Evolutionary conservation across 2,329 filamentous ascomycete genomes (phyloP).

Genomic region (Penicillium sp.): DNA sequence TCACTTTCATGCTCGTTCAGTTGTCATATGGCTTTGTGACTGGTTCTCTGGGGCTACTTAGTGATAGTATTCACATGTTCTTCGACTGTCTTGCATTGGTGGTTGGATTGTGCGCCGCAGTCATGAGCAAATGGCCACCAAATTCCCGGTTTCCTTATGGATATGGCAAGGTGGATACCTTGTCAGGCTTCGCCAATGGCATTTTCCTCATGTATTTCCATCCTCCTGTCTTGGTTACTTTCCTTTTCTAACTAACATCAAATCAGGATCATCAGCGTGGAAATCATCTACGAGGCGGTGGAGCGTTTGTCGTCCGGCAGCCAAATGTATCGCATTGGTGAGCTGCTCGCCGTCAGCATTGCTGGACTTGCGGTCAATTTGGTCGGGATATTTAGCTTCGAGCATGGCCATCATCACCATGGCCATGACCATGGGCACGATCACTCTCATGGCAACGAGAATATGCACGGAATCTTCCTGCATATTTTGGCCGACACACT

Average conservation of each 20-base stretch:
- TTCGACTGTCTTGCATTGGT: conserved; percentile 92
- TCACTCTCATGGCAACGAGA: conserved; percentile 73
- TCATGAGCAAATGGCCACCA: conserved; percentile 94
- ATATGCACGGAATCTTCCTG: conserved; percentile 96
- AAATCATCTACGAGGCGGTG: conserved; percentile 91
- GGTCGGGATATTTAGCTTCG: conserved; percentile 82
- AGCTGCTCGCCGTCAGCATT: conserved; percentile 82
- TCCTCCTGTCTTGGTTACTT: not conserved
- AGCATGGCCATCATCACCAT: conserved; percentile 56
- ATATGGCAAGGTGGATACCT: conserved; percentile 91
- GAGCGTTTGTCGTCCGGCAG: conserved; percentile 79
- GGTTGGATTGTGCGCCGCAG: conserved; percentile 83
- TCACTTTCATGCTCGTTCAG: conserved; percentile 90
- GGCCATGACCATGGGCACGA: conserved; percentile 45
- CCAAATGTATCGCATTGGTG: conserved; percentile 74
- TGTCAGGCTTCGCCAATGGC: conserved; percentile 94
- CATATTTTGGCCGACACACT: conserved; percentile 93
- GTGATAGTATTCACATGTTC: conserved; percentile 98
- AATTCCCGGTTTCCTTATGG: conserved; percentile 87
- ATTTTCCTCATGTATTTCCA: conserved; percentile 74
- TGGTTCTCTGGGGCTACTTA: conserved; percentile 88
- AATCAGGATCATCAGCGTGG: conserved; percentile 79
- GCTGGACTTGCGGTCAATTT: conserved; percentile 85
- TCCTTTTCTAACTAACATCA: conserved; percentile 33
- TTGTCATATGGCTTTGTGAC: conserved; percentile 90